phyloP scores from a whole-genome alignment of 805 yeast genomes.

The Yarrowia bubula region DNA sequence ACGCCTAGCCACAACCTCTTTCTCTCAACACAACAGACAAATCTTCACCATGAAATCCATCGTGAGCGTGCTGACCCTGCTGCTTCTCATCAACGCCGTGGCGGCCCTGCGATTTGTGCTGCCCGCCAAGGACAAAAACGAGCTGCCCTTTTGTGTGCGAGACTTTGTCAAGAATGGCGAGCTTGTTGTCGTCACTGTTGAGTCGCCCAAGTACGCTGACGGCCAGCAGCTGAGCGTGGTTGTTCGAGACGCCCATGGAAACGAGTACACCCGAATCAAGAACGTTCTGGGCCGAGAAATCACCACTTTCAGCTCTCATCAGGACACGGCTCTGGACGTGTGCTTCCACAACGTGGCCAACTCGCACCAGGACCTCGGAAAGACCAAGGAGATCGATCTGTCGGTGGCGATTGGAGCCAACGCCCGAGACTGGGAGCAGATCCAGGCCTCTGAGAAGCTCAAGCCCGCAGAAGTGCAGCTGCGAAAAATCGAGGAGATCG shows the following conservation, averaged over 20 bases:
- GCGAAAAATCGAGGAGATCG: slow-evolving; percentile 79
- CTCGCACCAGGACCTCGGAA: slow-evolving; percentile 41
- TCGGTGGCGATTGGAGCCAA: slow-evolving; percentile 95
- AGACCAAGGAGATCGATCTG: slow-evolving; percentile 73
- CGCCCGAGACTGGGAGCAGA: slow-evolving; percentile 96
- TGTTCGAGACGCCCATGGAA: slow-evolving; percentile 68
- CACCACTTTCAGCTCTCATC: slow-evolving; percentile 81
- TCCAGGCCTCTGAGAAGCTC: slow-evolving; percentile 88
- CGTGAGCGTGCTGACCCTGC: slow-evolving; percentile 25
- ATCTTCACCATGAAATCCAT: slow-evolving; percentile 6
- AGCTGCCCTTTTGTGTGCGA: slow-evolving; percentile 75
- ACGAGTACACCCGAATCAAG: slow-evolving; percentile 75
- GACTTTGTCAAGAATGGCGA: slow-evolving; percentile 85
- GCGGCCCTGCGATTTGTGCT: slow-evolving; percentile 39
- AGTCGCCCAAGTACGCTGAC: slow-evolving; percentile 77
- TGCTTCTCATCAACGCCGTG: slow-evolving; percentile 19
- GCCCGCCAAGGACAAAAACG: slow-evolving; percentile 36
- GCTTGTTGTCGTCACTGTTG: slow-evolving; percentile 79
- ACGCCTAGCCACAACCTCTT: not conserved
- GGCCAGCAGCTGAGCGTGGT: slow-evolving; percentile 74
- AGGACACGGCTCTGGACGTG: slow-evolving; percentile 82
- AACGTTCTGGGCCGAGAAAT: slow-evolving; percentile 70
- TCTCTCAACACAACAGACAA: not conserved
- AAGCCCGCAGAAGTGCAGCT: slow-evolving; percentile 90
- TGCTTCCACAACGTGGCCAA: slow-evolving; percentile 68